Evolutionary conservation across 768 basidiomycete species (phyloP).

Genomic region (Solioccasus polychromus): DNA sequence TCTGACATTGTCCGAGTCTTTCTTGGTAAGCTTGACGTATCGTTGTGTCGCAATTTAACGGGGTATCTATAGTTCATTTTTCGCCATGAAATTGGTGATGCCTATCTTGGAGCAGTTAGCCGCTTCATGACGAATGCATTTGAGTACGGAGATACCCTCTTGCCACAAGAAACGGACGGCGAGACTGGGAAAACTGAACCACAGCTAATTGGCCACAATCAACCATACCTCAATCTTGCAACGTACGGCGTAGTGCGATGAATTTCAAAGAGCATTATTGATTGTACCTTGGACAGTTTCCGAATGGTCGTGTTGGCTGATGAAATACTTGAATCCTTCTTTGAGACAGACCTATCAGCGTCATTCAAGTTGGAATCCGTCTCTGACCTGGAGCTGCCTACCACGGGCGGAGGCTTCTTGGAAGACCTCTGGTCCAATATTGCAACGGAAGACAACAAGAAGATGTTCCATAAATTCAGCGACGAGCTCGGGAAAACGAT

Average conservation of each 20-base stretch:
- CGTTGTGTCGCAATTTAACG: slow-evolving; percentile 1
- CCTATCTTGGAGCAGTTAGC: slow-evolving; percentile 93
- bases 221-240: slow-evolving; percentile 89
- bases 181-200: slow-evolving; percentile 40
- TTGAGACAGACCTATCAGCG: slow-evolving; percentile 84
- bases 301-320: slow-evolving; percentile 98
- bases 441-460: slow-evolving; percentile 88
- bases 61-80: slow-evolving; percentile 81
- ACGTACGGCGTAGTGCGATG: slow-evolving; percentile 47
- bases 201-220: slow-evolving; percentile 63
- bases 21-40: slow-evolving; percentile 54
- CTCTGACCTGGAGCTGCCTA: slow-evolving; percentile 63
- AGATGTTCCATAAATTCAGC: slow-evolving; percentile 88
- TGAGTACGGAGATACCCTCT: slow-evolving; percentile 94
- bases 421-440: slow-evolving; percentile 90
- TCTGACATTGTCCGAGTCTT: slow-evolving; percentile 88
- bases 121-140: slow-evolving; percentile 98
- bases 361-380: slow-evolving; percentile 81
- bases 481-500: slow-evolving; percentile 95
- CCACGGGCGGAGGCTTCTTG: slow-evolving; percentile 57
- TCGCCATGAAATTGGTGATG: slow-evolving; percentile 94
- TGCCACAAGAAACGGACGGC: slow-evolving; percentile 42
- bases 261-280: slow-evolving; percentile 5
- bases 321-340: slow-evolving; percentile 95
- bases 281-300: slow-evolving; percentile 55